Evolutionary conservation across 225 moss, liverwort and hornwort genomes (phyloP).

Genomic region (Marchantia paleacea): DNA sequence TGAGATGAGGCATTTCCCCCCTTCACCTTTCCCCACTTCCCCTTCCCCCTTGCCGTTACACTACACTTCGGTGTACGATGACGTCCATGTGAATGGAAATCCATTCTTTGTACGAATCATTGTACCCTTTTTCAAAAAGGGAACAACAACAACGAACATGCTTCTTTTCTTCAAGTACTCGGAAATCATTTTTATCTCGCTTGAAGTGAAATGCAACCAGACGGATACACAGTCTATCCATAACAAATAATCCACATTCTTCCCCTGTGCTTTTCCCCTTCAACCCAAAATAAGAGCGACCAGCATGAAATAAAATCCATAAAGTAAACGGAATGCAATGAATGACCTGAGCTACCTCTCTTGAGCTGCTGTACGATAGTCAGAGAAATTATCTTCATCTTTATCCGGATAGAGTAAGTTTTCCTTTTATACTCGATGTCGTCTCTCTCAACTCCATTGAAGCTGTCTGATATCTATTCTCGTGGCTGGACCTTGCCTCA

Average conservation of each 20-base stretch:
- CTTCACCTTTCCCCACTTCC: not conserved
- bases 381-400: not conserved
- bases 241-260: not conserved
- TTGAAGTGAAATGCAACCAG: not conserved
- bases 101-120: not conserved
- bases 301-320: not conserved
- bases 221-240: not conserved
- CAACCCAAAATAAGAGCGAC: not conserved
- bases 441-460: no score
- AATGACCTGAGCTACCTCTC: not conserved
- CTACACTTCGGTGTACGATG: not conserved
- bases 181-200: not conserved
- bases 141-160: not conserved
- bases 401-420: not conserved
- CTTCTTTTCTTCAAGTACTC: not conserved
- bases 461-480: no score
- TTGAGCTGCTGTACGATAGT: no score
- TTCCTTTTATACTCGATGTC: not conserved
- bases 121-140: not conserved
- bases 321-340: not conserved
- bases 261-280: not conserved
- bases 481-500: no score
- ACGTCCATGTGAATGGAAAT: not conserved
- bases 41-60: no score
- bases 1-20: not conserved